Evolutionary conservation across 768 basidiomycete genomes (phyloP).

Genomic region (Mrakia gelida): DNA sequence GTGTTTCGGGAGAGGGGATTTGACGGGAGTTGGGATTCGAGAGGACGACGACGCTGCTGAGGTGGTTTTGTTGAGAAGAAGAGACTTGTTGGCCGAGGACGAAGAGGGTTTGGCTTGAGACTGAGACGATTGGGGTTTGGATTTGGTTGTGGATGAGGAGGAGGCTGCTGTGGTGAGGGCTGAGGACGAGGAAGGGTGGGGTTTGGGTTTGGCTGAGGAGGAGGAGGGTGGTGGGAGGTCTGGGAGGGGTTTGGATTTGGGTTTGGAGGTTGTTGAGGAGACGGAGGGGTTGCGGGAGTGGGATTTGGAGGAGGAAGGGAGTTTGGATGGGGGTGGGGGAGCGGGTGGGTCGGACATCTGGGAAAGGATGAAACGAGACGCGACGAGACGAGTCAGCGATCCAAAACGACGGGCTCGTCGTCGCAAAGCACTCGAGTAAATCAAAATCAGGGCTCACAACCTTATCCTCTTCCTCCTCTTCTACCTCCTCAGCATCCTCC

Average conservation of each 20-base stretch:
- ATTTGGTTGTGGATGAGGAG: not conserved
- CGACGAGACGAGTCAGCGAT: not conserved
- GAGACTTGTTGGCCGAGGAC: not conserved
- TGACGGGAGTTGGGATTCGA: constrained; percentile 1
- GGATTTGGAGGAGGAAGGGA: not conserved
- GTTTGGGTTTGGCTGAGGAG: not conserved
- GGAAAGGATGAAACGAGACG: not conserved
- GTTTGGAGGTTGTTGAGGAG: not conserved
- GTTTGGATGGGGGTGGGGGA: not conserved
- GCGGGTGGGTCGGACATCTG: not conserved
- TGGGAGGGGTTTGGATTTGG: not conserved
- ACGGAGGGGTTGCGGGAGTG: not conserved
- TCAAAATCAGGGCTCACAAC: too few species aligned
- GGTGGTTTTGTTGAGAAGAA: not conserved
- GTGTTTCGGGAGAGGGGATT: not conserved
- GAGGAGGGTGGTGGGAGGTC: not conserved
- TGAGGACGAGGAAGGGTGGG: not conserved
- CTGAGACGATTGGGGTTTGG: not conserved
- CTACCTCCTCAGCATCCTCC: not conserved
- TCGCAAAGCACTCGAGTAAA: too few species aligned
- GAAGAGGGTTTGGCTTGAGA: too few species aligned
- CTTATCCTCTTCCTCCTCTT: not conserved
- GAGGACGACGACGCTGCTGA: not conserved
- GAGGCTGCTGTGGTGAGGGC: not conserved
- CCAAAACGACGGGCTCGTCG: too few species aligned